Percentiles rank a stretch among this genome's conserved stretches.
phyloP scores from a whole-genome alignment of 148 eudicot genomes.

The Persicaria maculosa region DNA sequence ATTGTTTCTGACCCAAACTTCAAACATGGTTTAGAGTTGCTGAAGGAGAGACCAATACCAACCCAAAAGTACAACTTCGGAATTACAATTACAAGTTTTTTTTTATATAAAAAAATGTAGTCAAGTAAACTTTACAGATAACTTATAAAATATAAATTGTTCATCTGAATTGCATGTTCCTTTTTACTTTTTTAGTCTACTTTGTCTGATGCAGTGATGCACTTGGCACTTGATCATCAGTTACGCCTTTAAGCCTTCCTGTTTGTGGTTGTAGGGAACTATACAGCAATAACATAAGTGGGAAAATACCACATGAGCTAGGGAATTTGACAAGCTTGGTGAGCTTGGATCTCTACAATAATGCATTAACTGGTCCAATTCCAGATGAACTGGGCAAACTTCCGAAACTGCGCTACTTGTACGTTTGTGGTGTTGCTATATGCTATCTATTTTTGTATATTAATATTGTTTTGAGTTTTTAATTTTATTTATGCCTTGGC shows the following conservation, averaged over 20 bases:
- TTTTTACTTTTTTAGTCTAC: background rate
- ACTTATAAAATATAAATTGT: too few relatives aligned
- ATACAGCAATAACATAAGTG: conserved; percentile 72
- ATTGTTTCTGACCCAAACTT: too few relatives aligned
- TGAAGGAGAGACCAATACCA: too few relatives aligned
- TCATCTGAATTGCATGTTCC: background rate
- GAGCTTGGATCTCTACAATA: background rate
- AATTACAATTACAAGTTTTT: too few relatives aligned
- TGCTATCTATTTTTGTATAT: background rate
- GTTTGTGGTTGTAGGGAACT: conserved; percentile 53
- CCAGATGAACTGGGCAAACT: conserved; percentile 1
- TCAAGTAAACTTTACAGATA: too few relatives aligned
- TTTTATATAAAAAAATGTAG: too few relatives aligned
- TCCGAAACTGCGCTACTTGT: background rate
- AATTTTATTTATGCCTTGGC: too few relatives aligned
- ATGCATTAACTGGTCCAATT: conserved; percentile 16
- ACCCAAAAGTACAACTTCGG: too few relatives aligned
- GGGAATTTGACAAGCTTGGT: conserved; percentile 23
- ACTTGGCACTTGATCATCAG: background rate
- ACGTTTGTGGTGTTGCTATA: background rate
- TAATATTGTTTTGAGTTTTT: too few relatives aligned
- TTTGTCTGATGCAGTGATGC: background rate
- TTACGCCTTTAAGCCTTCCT: background rate
- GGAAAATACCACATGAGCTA: conserved; percentile 58
- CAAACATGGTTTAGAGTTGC: too few relatives aligned